A percentile compares a stretch with the other conserved stretches of the same genome.
Evolutionary conservation across 768 basidiomycete genomes (phyloP).

Genomic region (Lactarius akahatsu): DNA sequence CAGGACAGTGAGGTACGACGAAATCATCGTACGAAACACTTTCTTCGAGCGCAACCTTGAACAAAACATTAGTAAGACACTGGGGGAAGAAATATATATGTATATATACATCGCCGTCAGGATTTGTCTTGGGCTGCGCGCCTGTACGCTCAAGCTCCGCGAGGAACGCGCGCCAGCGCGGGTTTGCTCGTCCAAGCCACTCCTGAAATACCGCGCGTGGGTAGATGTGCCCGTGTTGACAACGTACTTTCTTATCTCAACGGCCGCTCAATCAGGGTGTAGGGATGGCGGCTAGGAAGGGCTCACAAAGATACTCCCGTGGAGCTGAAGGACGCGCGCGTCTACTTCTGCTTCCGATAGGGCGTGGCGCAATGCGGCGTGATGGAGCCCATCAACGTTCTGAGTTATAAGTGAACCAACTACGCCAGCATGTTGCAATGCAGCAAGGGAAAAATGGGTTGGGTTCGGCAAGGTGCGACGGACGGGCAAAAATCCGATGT

Average conservation of each 20-base stretch:
- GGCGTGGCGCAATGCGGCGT: conserved; percentile 62
- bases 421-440: conserved; percentile 67
- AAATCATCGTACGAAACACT: conserved; percentile 73
- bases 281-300: background rate
- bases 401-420: conserved; percentile 73
- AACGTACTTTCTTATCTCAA: conserved; percentile 64
- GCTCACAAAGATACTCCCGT: conserved; percentile 81
- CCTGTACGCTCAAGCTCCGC: conserved; percentile 62
- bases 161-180: conserved; percentile 69
- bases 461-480: conserved; percentile 83
- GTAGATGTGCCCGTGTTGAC: conserved; percentile 67
- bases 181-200: conserved; percentile 69
- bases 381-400: conserved; percentile 95
- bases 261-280: background rate
- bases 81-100: background rate
- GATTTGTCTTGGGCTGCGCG: conserved; percentile 73
- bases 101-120: conserved; percentile 81
- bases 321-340: conserved; percentile 70
- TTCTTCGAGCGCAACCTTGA: conserved; percentile 76
- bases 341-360: conserved; percentile 40
- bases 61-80: background rate
- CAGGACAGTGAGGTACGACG: conserved; percentile 72
- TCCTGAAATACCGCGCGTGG: conserved; percentile 71
- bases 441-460: conserved; percentile 84
- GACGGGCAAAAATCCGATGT: conserved; percentile 84